Evolutionary conservation across 2,329 filamentous ascomycete genomes (phyloP).

Genomic region (Microdochium bolleyi): DNA sequence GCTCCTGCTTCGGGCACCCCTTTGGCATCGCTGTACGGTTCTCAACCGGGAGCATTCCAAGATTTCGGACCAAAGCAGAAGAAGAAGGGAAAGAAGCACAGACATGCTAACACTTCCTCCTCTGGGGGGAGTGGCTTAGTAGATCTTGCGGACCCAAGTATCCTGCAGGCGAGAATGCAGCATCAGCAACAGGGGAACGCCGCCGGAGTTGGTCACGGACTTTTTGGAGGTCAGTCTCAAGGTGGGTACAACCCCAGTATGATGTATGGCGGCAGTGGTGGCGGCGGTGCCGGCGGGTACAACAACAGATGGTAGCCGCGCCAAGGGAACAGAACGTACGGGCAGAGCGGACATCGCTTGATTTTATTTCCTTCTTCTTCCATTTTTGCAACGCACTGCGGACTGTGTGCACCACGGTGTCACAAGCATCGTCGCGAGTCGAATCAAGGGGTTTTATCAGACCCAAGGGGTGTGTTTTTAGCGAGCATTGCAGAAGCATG

Average conservation of each 20-base stretch:
- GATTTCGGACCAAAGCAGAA: conserved; percentile 95
- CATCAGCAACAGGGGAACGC: conserved; percentile 69
- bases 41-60: conserved; percentile 79
- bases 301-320: conserved; percentile 57
- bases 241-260: conserved; percentile 88
- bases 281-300: conserved; percentile 53
- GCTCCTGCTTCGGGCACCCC: conserved; percentile 79
- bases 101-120: conserved; percentile 99
- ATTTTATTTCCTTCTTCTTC: conserved; percentile 14
- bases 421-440: conserved; percentile 14
- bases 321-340: conserved; percentile 8
- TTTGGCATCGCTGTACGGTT: conserved; percentile 83
- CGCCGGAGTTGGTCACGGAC: conserved; percentile 78
- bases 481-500: conserved; percentile 36
- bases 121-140: conserved; percentile 98
- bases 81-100: conserved; percentile 99
- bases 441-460: conserved; percentile 16
- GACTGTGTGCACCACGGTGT: conserved; percentile 17
- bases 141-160: conserved; percentile 99
- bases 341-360: conserved; percentile 11
- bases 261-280: conserved; percentile 63
- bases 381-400: conserved; percentile 11
- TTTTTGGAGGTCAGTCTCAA: conserved; percentile 84
- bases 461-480: conserved; percentile 29
- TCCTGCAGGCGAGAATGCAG: conserved; percentile 96